Percentiles rank a stretch among this genome's conserved stretches.
These are phyloP conservation scores for Yamadazyma dushanensis DNA, from an alignment of 1,139 yeast species.

Conservation along the genomic window DNA sequence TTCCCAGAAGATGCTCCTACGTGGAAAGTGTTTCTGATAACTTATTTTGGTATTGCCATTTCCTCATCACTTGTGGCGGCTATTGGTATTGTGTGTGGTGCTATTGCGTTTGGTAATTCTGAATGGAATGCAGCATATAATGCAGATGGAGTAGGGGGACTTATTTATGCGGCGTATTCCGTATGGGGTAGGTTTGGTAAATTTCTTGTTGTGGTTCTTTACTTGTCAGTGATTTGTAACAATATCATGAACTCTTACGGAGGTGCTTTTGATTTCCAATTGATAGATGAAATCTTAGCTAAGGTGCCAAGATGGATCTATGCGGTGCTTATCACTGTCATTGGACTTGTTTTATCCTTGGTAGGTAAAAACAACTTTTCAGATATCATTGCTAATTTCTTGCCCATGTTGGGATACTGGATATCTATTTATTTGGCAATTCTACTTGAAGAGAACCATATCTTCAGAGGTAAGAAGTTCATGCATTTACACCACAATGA, in stretches of 20 bases:
- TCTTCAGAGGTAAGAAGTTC: slow-evolving; percentile 62
- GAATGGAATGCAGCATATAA: slow-evolving; percentile 64
- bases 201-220: slow-evolving; percentile 33
- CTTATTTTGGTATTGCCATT: slow-evolving; percentile 65
- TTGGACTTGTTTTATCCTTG: slow-evolving; percentile 67
- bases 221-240: slow-evolving; percentile 36
- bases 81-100: slow-evolving; percentile 69
- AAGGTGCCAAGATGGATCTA: slow-evolving; percentile 79
- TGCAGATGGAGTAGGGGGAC: slow-evolving; percentile 73
- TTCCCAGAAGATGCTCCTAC: slow-evolving; percentile 76
- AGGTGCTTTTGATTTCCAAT: slow-evolving; percentile 77
- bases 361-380: slow-evolving; percentile 79
- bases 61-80: slow-evolving; percentile 83
- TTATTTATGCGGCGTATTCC: slow-evolving; percentile 63
- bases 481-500: slow-evolving; percentile 54
- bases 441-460: slow-evolving; percentile 69
- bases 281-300: slow-evolving; percentile 62
- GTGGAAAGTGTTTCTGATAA: slow-evolving; percentile 53
- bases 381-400: slow-evolving; percentile 76
- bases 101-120: slow-evolving; percentile 61
- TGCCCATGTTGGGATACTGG: slow-evolving; percentile 97
- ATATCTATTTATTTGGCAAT: slow-evolving; percentile 76
- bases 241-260: slow-evolving; percentile 69
- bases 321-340: slow-evolving; percentile 63
- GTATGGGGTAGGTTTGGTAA: slow-evolving; percentile 82